Percentiles rank a stretch among this genome's conserved stretches.
phyloP scores from a whole-genome alignment of 1,284 basidiomycete genomes.

The Athelia psychrophila region DNA sequence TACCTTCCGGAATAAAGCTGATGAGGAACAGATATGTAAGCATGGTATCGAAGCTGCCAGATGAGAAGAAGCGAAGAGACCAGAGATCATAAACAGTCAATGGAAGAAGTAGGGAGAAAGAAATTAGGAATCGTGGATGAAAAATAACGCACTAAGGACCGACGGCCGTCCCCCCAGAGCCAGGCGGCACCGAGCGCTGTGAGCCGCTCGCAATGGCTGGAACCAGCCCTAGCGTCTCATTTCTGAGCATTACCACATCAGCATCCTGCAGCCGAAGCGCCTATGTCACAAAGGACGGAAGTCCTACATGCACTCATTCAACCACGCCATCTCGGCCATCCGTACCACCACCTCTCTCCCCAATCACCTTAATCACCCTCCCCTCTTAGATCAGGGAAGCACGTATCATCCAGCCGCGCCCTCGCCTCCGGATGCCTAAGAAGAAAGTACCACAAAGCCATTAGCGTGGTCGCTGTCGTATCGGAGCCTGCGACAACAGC shows the following conservation, averaged over 20 bases:
- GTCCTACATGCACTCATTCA: conserved; percentile 28
- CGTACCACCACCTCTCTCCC: conserved; percentile 11
- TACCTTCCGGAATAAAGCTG: conserved; percentile 23
- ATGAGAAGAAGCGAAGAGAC: too few species aligned
- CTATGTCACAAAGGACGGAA: background rate
- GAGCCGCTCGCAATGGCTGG: conserved; percentile 22
- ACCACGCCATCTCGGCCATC: conserved; percentile 21
- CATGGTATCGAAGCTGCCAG: too few species aligned
- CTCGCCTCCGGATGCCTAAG: conserved; percentile 3
- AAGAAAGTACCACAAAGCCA: conserved; percentile 6
- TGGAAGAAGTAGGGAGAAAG: background rate
- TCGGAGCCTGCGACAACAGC: conserved; percentile 28
- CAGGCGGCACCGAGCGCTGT: conserved; percentile 14
- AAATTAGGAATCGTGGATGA: background rate
- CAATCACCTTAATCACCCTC: conserved; percentile 15
- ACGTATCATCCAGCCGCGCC: background rate
- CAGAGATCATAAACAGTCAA: background rate
- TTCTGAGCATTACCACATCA: conserved; percentile 22
- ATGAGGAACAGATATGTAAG: too few species aligned
- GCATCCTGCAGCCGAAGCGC: background rate
- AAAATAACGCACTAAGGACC: conserved; percentile 14
- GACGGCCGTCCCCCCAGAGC: conserved; percentile 14
- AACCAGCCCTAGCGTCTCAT: conserved; percentile 30
- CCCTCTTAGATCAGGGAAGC: background rate
- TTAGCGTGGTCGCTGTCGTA: conserved; percentile 18